Percentiles rank a stretch among this genome's conserved stretches.
Conservation (phyloP, 257 asterid species). For the Coffea eugenioides region DNA sequence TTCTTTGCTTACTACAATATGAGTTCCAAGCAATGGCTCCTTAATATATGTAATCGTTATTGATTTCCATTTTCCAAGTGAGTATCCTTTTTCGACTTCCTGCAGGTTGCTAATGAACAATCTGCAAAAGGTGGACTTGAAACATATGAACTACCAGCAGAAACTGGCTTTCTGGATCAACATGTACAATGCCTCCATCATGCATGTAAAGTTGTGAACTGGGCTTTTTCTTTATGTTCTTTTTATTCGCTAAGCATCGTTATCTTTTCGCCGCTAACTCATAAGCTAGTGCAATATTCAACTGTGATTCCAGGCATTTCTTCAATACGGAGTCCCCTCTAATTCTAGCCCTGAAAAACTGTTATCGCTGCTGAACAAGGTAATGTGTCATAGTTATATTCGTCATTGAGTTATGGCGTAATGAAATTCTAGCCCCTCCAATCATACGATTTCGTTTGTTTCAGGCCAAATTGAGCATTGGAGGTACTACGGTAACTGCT, state of each 20-base stretch:
- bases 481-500: conserved; percentile 61
- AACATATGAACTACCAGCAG: conserved; percentile 35
- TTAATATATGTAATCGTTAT: neutral
- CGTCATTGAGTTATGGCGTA: no score
- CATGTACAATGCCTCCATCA: conserved; percentile 52
- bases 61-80: neutral
- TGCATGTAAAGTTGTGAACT: conserved; percentile 36
- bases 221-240: neutral
- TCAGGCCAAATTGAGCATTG: conserved; percentile 73
- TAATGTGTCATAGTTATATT: neutral
- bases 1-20: neutral
- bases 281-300: neutral
- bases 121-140: conserved; percentile 63
- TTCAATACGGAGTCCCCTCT: conserved; percentile 70
- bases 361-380: conserved; percentile 68
- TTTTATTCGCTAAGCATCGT: neutral
- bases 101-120: conserved; percentile 59
- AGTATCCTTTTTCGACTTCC: neutral
- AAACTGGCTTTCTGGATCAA: conserved; percentile 58
- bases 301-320: conserved; percentile 58
- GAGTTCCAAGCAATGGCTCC: no score
- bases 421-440: neutral
- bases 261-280: neutral
- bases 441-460: no score
- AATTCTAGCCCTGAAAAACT: conserved; percentile 60